Base-by-base conservation (phyloP, 2,329 filamentous ascomycete species). In the Penicillium sp. region DNA sequence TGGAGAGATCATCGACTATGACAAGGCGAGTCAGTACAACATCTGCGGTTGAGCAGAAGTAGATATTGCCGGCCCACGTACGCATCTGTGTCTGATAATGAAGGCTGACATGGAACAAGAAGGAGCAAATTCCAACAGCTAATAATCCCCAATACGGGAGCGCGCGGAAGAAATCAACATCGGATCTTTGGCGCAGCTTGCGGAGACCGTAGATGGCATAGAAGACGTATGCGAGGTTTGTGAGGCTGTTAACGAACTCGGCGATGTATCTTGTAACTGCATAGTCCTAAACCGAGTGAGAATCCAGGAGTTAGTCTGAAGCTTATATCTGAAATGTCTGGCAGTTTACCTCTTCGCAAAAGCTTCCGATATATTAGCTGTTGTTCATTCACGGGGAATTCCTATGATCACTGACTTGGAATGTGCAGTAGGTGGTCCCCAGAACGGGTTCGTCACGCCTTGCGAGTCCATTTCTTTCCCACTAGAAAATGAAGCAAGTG, bases 201-300 rank as follows among this genome's bases (percentile, higher is more conserved):
- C 36, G 33, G 1, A 64, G 29, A 1, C 62, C 62, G 34, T 61
- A 54, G 24, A 61, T 40, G 0, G 34, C 62, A 48, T 73, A 73
- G 26, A 73, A 34, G 2, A 57, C 57, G 40, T 70, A 70, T 47
- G 57, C 55, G 1, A 69, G 34, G 40, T 69, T 69, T 5, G 64
- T 64, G 24, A 70, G 55, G n/a, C 56, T 67, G 50, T 69, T 70
- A 52, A 68, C 56, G 19, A 70, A 64, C 42, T 70, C 67, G 18
- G 60, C 66, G 23, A 67, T 53, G 39, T 62, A 68, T 36, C 57
- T 56, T 1, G 56, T 65, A 34, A 69, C 48, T 2, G 48, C 52
- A 34, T 68, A 70, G 52, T 70, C 66, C 55, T 65, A 14, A 3
- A 10, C 13, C 29, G 13, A 14, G 6, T 10, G 13, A 14, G 13